Base-by-base conservation (phyloP, 2,329 filamentous ascomycete genomes). In the Trichoderma sp. region DNA sequence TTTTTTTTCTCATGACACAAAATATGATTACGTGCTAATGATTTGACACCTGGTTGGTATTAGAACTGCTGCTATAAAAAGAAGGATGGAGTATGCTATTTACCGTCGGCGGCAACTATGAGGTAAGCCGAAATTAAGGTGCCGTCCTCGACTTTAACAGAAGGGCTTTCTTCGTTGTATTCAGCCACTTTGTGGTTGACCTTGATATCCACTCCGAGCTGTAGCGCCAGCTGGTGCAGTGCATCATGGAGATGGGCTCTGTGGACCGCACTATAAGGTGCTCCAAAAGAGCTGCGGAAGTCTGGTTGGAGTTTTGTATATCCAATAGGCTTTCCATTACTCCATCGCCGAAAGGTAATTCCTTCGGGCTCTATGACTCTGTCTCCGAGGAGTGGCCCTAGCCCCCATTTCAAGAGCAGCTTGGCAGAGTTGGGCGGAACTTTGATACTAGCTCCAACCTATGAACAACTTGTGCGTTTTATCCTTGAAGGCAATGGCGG, bases 401-500 rank as follows among this genome's bases (percentile, higher is more conserved):
- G 71, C 2, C 78, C 78, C 79, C 78, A 80, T 14, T 79, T 62
- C 24, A 73, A 71, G 8, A 80, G 73, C 6, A 79, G 74, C 3
- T 73, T 73, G 10, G 72, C 71, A 13, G 74, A 75, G 70, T 80
- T 80, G 24, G 79, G 76, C 0, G 78, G 76, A 11, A 80, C 71
- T 24, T 77, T 73, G 40, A 79, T 78, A 8, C 77, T 77, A 5
- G 77, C 78, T 5, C 77, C 77, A 40, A 64, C 74, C 77, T 66
- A 76, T 31, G 33, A 6, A 35, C 33, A 13, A 11, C 10, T 11
- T 10, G 33, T 83, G 73, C 82, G 86, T 5, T 88, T 88, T 76
- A 86, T 88, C 70, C 86, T 88, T 27, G 85, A 88, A 67, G 86
- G 86, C 1, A 76, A 81, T 14, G 86, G 86, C 0, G 86, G 86